These are phyloP conservation scores for Sphagnum fallax DNA, from an alignment of 228 moss, liverwort and hornwort genomes.

Conservation along the genomic window DNA sequence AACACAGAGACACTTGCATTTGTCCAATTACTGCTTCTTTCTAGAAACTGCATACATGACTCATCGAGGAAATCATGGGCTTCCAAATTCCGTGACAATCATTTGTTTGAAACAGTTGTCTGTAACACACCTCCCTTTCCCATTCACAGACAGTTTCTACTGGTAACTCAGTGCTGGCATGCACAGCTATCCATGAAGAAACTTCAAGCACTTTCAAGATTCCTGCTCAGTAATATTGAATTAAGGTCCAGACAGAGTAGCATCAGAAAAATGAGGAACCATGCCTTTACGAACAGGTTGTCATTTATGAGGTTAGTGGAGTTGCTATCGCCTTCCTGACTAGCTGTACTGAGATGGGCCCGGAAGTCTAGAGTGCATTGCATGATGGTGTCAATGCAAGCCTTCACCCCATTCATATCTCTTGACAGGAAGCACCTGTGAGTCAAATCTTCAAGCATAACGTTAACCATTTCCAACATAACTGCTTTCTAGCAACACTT, in stretches of 20 bases:
- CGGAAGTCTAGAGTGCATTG: slow-evolving; percentile 89
- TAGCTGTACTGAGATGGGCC: slow-evolving; percentile 48
- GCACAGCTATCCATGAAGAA: too few relatives aligned
- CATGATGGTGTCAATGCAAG: slow-evolving; percentile 81
- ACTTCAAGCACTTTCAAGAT: neutral
- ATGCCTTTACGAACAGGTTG: slow-evolving; percentile 57
- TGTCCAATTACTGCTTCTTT: neutral
- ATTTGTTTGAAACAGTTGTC: too few relatives aligned
- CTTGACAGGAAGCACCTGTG: slow-evolving; percentile 82
- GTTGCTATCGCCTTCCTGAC: slow-evolving; percentile 23
- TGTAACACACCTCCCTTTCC: too few relatives aligned
- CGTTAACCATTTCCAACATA: neutral
- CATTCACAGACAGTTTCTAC: too few relatives aligned
- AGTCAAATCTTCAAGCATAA: neutral
- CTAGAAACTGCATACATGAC: neutral
- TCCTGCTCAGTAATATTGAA: neutral
- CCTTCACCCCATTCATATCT: slow-evolving; percentile 57
- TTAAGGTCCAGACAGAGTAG: too few relatives aligned
- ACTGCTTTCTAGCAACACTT: neutral
- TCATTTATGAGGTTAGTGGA: slow-evolving; percentile 40
- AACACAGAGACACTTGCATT: neutral
- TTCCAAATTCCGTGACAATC: too few relatives aligned
- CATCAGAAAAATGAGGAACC: slow-evolving; percentile 2
- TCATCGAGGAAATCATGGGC: too few relatives aligned
- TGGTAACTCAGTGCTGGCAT: too few relatives aligned